Conservation (phyloP, 768 basidiomycete species). For the Naganishia vishniacii region DNA sequence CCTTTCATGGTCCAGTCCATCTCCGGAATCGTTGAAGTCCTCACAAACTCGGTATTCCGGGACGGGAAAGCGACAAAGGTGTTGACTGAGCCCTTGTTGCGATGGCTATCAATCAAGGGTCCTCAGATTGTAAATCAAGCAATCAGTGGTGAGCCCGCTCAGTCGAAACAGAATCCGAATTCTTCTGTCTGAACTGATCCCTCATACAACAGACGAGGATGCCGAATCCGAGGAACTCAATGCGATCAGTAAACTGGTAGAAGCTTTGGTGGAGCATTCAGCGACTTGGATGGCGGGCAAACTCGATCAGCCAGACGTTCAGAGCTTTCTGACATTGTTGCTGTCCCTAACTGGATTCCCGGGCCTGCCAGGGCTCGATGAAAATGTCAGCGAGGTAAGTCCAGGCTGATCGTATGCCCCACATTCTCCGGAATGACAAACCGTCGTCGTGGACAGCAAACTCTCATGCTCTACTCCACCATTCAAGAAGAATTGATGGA, state of each 20-base stretch:
- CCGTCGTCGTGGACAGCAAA: conserved; percentile 42
- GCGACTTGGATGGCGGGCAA: conserved; percentile 67
- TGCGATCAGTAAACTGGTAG: conserved; percentile 72
- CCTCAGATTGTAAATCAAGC: conserved; percentile 52
- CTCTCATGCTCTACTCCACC: conserved; percentile 81
- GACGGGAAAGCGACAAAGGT: conserved; percentile 64
- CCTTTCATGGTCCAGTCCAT: conserved; percentile 64
- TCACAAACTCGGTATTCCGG: conserved; percentile 66
- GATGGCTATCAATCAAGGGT: conserved; percentile 64
- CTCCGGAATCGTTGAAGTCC: conserved; percentile 64
- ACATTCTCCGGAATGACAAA: background rate
- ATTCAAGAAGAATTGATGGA: conserved; percentile 63
- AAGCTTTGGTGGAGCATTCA: conserved; percentile 80
- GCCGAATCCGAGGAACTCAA: conserved; percentile 55
- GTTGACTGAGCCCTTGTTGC: conserved; percentile 77
- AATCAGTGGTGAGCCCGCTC: conserved; percentile 43
- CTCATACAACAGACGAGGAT: conserved; percentile 44
- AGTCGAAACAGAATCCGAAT: too few species aligned
- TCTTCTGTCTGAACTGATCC: background rate
- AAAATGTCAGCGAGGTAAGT: conserved; percentile 69
- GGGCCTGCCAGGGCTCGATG: conserved; percentile 73
- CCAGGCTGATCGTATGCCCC: too few species aligned
- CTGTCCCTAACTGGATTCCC: conserved; percentile 68
- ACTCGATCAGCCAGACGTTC: conserved; percentile 58
- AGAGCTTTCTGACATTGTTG: conserved; percentile 65